phyloP scores from a whole-genome alignment of 768 basidiomycete species.

The Pleurotus eryngii region DNA sequence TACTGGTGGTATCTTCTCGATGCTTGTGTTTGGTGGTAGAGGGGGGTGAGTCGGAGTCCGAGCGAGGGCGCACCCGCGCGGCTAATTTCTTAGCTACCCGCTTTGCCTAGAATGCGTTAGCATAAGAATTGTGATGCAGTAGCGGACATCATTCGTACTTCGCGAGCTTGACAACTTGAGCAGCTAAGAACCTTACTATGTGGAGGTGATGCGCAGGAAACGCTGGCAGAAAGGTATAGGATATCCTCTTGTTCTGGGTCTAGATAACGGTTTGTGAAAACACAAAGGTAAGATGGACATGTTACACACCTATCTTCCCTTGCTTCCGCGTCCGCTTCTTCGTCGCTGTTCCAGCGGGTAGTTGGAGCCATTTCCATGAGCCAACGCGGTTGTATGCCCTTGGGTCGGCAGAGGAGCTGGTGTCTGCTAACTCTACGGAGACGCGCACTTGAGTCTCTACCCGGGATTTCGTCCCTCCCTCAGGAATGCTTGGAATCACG shows the following conservation, averaged over 20 bases:
- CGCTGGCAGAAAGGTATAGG: slow-evolving; percentile 66
- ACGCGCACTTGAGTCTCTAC: slow-evolving; percentile 95
- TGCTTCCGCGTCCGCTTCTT: slow-evolving; percentile 84
- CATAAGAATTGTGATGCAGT: background rate
- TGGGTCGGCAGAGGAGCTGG: slow-evolving; percentile 58
- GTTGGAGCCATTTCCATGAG: slow-evolving; percentile 85
- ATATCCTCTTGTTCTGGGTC: slow-evolving; percentile 69
- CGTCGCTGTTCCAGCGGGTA: slow-evolving; percentile 80
- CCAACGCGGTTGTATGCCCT: slow-evolving; percentile 75
- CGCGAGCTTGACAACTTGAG: slow-evolving; percentile 83
- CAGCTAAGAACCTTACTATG: slow-evolving; percentile 77
- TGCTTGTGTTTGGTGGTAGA: slow-evolving; percentile 43
- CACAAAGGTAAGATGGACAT: background rate
- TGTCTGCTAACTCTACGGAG: slow-evolving; percentile 72
- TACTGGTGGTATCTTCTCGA: slow-evolving; percentile 71
- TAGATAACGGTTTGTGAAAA: slow-evolving; percentile 22
- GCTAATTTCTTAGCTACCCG: slow-evolving; percentile 88
- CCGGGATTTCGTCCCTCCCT: slow-evolving; percentile 81
- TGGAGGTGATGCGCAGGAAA: slow-evolving; percentile 81
- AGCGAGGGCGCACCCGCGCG: slow-evolving; percentile 75
- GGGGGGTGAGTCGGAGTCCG: slow-evolving; percentile 69
- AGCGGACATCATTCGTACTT: slow-evolving; percentile 43
- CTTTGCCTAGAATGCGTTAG: slow-evolving; percentile 58
- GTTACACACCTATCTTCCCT: slow-evolving; percentile 66
- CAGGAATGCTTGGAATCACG: slow-evolving; percentile 80